These are phyloP conservation scores for Ilyonectria mors-panacis DNA, from an alignment of 2,329 filamentous ascomycete species.

Conservation along the genomic window DNA sequence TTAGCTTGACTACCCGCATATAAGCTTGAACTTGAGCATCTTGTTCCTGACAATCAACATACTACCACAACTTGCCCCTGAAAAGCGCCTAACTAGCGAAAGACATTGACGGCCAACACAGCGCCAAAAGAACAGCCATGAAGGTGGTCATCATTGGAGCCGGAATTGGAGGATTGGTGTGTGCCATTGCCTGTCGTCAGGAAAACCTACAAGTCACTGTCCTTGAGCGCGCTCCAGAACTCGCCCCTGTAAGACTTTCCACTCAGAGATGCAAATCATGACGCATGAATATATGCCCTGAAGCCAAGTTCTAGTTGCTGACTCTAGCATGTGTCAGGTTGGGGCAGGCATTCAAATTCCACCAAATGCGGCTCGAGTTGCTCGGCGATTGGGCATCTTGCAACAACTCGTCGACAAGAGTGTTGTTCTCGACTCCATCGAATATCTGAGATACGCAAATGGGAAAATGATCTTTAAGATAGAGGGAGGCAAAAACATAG, in stretches of 20 bases:
- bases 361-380: conserved; percentile 12
- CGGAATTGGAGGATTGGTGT: conserved; percentile 8
- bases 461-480: background rate
- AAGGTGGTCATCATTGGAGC: conserved; percentile 15
- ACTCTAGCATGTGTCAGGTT: background rate
- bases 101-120: no score
- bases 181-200: conserved; percentile 7
- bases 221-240: conserved; percentile 3
- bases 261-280: background rate
- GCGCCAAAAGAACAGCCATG: background rate
- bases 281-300: background rate
- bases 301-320: background rate
- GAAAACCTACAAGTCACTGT: conserved; percentile 1
- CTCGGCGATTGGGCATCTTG: conserved; percentile 4
- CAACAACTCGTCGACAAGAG: background rate
- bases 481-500: conserved; percentile 1
- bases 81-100: no score
- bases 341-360: conserved; percentile 13
- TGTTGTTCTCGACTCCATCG: conserved; percentile 3
- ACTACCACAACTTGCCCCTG: no score
- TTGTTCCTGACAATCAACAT: no score
- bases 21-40: no score
- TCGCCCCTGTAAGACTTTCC: conserved; percentile 1
- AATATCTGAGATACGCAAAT: conserved; percentile 13
- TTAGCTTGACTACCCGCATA: no score